A percentile compares a stretch with the other conserved stretches of the same genome.
Evolutionary conservation across 116 monocot species (phyloP).

Genomic region (Thalassia testudinum): DNA sequence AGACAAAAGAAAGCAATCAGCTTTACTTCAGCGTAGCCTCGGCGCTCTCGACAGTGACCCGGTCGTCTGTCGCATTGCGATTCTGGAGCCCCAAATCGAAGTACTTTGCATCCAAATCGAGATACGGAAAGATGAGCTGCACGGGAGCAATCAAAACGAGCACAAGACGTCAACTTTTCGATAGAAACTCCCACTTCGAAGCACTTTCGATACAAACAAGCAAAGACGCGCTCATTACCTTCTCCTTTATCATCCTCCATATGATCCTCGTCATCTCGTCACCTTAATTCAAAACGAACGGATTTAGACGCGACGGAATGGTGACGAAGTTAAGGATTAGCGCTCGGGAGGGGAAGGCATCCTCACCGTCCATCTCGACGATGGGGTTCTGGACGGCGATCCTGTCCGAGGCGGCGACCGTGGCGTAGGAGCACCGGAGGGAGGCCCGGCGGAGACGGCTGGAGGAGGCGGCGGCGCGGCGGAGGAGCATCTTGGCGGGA

Average conservation of each 20-base stretch:
- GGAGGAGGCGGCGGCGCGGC: background rate
- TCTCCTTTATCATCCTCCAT: slow-evolving; percentile 82
- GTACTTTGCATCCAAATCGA: slow-evolving; percentile 76
- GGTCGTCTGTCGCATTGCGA: slow-evolving; percentile 71
- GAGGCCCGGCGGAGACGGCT: background rate
- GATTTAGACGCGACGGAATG: background rate
- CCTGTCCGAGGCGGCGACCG: slow-evolving; percentile 13
- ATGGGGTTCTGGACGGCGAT: slow-evolving; percentile 69
- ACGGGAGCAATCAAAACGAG: background rate
- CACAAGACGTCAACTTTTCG: background rate
- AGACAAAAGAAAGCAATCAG: too few species aligned
- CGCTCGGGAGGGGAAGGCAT: background rate
- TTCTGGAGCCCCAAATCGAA: slow-evolving; percentile 68
- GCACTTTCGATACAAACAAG: too few species aligned
- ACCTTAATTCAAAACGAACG: slow-evolving; percentile 16
- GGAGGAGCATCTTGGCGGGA: slow-evolving; percentile 1
- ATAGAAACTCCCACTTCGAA: too few species aligned
- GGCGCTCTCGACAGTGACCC: slow-evolving; percentile 70
- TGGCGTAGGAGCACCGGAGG: slow-evolving; percentile 17
- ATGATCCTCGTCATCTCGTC: slow-evolving; percentile 88
- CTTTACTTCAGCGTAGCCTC: slow-evolving; percentile 64
- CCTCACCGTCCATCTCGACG: slow-evolving; percentile 79
- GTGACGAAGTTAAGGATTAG: background rate
- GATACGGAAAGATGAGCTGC: slow-evolving; percentile 60
- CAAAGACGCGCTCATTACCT: slow-evolving; percentile 15